Evolutionary conservation across 2,329 filamentous ascomycete species (phyloP).

Genomic region (Cladophialophora yegresii): DNA sequence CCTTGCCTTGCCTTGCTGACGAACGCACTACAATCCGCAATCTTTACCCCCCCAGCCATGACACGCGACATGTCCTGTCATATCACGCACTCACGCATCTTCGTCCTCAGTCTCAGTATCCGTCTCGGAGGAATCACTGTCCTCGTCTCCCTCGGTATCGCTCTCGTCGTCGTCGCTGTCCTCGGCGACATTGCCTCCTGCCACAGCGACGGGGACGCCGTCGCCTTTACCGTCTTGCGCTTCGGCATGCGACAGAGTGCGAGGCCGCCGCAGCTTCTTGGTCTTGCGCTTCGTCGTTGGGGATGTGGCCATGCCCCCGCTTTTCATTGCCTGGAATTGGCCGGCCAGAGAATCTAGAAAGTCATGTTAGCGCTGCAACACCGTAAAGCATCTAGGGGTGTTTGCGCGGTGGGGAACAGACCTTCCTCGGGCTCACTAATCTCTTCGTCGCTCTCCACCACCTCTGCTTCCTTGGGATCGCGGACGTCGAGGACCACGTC

Average conservation of each 20-base stretch:
- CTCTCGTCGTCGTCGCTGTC: conserved; percentile 65
- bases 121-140: conserved; percentile 58
- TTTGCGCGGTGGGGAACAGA: conserved; percentile 52
- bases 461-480: conserved; percentile 79
- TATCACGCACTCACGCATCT: conserved; percentile 38
- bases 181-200: conserved; percentile 53
- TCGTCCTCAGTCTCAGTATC: conserved; percentile 77
- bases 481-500: conserved; percentile 88
- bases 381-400: too few species aligned
- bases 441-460: conserved; percentile 75
- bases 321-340: conserved; percentile 85
- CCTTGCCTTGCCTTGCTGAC: too few species aligned
- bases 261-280: conserved; percentile 42
- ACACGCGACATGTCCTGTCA: neutral
- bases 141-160: conserved; percentile 65
- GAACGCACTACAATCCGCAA: too few species aligned
- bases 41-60: too few species aligned
- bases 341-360: conserved; percentile 78
- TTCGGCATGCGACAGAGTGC: neutral
- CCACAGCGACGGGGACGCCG: conserved; percentile 57
- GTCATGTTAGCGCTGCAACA: neutral
- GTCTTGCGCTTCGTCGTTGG: conserved; percentile 59
- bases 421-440: conserved; percentile 98
- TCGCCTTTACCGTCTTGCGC: conserved; percentile 62
- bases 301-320: conserved; percentile 56